phyloP scores from a whole-genome alignment of 2,329 filamentous ascomycete genomes.

The Bimuria novae-zelandiae region DNA sequence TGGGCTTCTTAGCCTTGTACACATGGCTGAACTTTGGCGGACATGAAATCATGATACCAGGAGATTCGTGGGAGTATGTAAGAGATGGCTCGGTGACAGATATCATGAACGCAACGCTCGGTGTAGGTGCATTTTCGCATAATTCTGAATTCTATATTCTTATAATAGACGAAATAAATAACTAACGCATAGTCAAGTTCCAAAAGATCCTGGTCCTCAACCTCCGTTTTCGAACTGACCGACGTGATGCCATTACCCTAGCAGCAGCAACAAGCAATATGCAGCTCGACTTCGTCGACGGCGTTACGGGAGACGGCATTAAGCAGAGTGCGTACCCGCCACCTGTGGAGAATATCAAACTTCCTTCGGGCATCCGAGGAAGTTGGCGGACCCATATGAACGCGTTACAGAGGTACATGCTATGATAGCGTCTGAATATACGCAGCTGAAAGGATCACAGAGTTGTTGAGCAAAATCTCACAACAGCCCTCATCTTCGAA shows the following conservation, averaged over 20 bases:
- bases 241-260: conserved; percentile 57
- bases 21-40: conserved; percentile 24
- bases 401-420: conserved; percentile 28
- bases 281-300: conserved; percentile 55
- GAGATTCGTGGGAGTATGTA: conserved; percentile 29
- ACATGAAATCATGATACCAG: conserved; percentile 22
- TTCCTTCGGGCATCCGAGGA: conserved; percentile 31
- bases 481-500: conserved; percentile 38
- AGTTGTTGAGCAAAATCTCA: conserved; percentile 36
- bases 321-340: conserved; percentile 34
- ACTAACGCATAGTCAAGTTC: conserved; percentile 48
- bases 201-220: conserved; percentile 60
- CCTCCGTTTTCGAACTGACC: conserved; percentile 57
- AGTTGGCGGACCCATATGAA: conserved; percentile 42
- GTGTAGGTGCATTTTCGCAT: conserved; percentile 24
- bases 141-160: too few species aligned
- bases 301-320: conserved; percentile 48
- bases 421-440: background rate
- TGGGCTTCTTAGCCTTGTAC: conserved; percentile 29
- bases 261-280: conserved; percentile 55
- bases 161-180: too few species aligned
- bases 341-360: conserved; percentile 35
- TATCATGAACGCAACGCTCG: conserved; percentile 34
- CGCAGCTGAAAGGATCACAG: conserved; percentile 14
- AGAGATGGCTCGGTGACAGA: conserved; percentile 28